These are phyloP conservation scores for Aureobasidium namibiae DNA, from an alignment of 2,329 filamentous ascomycete genomes.

Conservation along the genomic window DNA sequence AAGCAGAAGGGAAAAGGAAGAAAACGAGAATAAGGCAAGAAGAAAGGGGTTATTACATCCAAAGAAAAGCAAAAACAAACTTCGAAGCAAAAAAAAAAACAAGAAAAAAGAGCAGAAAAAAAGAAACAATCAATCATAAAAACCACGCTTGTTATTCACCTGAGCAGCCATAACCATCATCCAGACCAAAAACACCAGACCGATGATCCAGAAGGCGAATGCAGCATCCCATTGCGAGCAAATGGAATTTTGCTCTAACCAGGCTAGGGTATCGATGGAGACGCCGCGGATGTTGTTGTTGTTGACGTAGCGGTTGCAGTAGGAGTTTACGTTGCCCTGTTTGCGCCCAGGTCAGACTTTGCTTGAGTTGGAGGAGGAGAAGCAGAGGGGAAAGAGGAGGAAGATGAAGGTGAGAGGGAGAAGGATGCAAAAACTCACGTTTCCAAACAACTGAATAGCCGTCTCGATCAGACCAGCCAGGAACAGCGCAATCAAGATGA, in stretches of 20 bases:
- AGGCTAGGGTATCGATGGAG: conserved; percentile 50
- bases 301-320: conserved; percentile 52
- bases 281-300: conserved; percentile 40
- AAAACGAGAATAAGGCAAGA: background rate
- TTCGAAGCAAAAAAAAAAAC: background rate
- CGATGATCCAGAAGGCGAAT: conserved; percentile 57
- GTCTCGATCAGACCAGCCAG: conserved; percentile 56
- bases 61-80: background rate
- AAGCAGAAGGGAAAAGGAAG: background rate
- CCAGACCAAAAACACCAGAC: conserved; percentile 56
- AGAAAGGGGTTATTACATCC: background rate
- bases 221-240: conserved; percentile 57
- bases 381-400: background rate
- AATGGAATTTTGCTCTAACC: conserved; percentile 54
- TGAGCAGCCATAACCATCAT: conserved; percentile 51
- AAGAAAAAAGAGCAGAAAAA: background rate
- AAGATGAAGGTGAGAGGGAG: background rate
- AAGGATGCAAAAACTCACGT: conserved; percentile 5
- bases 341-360: background rate
- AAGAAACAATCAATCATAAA: conserved; percentile 8
- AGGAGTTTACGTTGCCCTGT: conserved; percentile 47
- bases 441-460: conserved; percentile 52
- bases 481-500: conserved; percentile 55
- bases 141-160: conserved; percentile 15
- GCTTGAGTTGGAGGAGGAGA: too few relatives aligned